Conservation (phyloP, 2,329 filamentous ascomycete genomes). For the Xylaria sp. region DNA sequence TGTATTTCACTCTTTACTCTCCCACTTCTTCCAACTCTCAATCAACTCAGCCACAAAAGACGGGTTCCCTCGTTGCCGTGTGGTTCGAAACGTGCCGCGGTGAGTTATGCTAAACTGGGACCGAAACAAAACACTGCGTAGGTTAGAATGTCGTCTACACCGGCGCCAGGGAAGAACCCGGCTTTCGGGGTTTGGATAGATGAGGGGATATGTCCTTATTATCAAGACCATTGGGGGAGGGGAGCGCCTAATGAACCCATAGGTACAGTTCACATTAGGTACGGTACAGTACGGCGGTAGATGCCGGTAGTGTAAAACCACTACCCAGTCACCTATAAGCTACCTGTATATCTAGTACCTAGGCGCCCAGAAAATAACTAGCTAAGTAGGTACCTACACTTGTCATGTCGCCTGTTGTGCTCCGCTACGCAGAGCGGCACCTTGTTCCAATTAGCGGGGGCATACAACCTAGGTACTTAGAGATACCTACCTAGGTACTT, state of each 20-base stretch:
- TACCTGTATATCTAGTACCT: not conserved
- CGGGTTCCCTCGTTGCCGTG: constrained; percentile 12
- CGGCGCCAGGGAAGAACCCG: constrained; percentile 37
- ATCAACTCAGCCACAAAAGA: constrained; percentile 14
- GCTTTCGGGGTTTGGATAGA: constrained; percentile 35
- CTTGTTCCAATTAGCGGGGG: too few species aligned
- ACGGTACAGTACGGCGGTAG: constrained; percentile 16
- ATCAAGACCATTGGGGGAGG: constrained; percentile 27
- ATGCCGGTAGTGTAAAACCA: constrained; percentile 4
- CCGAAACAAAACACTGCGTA: constrained; percentile 6
- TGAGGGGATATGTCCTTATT: constrained; percentile 39
- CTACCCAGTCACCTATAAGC: not conserved
- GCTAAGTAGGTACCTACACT: not conserved
- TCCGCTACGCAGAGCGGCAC: too few species aligned
- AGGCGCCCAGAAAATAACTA: not conserved
- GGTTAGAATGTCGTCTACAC: constrained; percentile 25
- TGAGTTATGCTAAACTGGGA: constrained; percentile 3
- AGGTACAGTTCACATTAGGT: constrained; percentile 5
- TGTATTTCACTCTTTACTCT: not conserved
- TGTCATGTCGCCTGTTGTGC: too few species aligned
- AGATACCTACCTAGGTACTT: too few species aligned
- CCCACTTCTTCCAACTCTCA: not conserved
- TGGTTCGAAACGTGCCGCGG: constrained; percentile 14
- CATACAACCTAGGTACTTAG: too few species aligned
- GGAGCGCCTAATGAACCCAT: not conserved